Percentiles rank a stretch among this genome's conserved stretches.
phyloP scores from a whole-genome alignment of 192 early-diverging fungal species.

The Coemansia sp. region DNA sequence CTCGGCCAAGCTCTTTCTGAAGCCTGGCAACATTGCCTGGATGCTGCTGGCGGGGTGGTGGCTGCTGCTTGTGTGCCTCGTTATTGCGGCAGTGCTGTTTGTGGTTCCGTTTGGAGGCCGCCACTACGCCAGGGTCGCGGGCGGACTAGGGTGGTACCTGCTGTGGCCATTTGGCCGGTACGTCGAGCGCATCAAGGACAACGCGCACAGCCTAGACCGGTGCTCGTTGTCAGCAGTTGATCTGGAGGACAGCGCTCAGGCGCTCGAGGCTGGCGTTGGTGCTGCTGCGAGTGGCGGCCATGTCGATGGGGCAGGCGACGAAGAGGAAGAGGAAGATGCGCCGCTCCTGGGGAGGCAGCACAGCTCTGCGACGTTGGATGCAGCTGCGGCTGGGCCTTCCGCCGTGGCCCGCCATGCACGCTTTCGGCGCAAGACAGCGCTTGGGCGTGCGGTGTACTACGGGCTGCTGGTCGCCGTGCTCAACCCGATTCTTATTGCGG shows the following conservation, averaged over 20 bases:
- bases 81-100: slow-evolving; percentile 64
- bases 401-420: slow-evolving; percentile 13
- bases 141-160: slow-evolving; percentile 84
- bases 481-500: slow-evolving; percentile 78
- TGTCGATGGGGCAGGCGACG: slow-evolving; percentile 16
- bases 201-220: slow-evolving; percentile 24
- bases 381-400: not conserved
- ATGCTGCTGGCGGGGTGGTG: slow-evolving; percentile 89
- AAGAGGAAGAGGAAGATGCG: slow-evolving; percentile 48
- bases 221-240: slow-evolving; percentile 20
- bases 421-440: slow-evolving; percentile 28
- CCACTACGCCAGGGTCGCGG: slow-evolving; percentile 66
- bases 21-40: slow-evolving; percentile 90
- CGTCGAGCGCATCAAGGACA: slow-evolving; percentile 68
- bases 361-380: slow-evolving; percentile 3
- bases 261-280: slow-evolving; percentile 26
- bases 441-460: slow-evolving; percentile 38
- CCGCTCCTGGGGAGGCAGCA: slow-evolving; percentile 27
- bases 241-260: slow-evolving; percentile 27
- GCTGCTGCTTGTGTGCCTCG: slow-evolving; percentile 69
- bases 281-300: slow-evolving; percentile 3
- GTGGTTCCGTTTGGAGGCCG: slow-evolving; percentile 60
- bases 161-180: slow-evolving; percentile 98
- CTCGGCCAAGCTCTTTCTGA: slow-evolving; percentile 65
- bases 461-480: slow-evolving; percentile 39